Evolutionary conservation across 768 basidiomycete genomes (phyloP).

Genomic region (Pleurotus sapidus): DNA sequence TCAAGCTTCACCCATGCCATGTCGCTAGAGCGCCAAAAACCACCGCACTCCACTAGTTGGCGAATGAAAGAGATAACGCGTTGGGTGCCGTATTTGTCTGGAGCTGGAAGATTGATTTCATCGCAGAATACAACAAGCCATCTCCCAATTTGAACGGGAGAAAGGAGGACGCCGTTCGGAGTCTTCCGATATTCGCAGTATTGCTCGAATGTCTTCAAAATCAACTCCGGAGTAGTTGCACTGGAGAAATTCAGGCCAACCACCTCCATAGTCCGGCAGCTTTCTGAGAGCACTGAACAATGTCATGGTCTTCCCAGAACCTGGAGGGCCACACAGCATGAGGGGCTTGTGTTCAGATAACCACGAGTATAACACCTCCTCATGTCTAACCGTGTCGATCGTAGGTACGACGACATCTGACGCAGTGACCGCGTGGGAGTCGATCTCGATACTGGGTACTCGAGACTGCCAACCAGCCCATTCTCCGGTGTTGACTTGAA

Average conservation of each 20-base stretch:
- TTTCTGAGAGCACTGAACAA: constrained; percentile 97
- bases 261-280: constrained; percentile 97
- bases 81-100: constrained; percentile 98
- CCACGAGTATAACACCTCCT: constrained; percentile 99
- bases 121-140: constrained; percentile 99
- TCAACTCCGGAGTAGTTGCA: constrained; percentile 96
- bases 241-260: constrained; percentile 99
- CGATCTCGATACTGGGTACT: constrained; percentile 95
- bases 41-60: constrained; percentile 91
- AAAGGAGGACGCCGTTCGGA: constrained; percentile 94
- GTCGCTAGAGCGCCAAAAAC: constrained; percentile 92
- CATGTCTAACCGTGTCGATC: constrained; percentile 97
- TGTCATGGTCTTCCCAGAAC: constrained; percentile 99
- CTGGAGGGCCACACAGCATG: constrained; percentile 98
- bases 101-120: constrained; percentile 96
- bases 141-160: constrained; percentile 91
- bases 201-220: constrained; percentile 99
- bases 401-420: constrained; percentile 98
- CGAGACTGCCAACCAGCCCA: constrained; percentile 92
- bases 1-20: constrained; percentile 98
- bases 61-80: constrained; percentile 98
- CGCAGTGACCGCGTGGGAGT: constrained; percentile 93
- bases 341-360: constrained; percentile 97
- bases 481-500: constrained; percentile 79
- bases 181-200: constrained; percentile 99